These are phyloP conservation scores for Silene latifolia DNA, from an alignment of 148 eudicot genomes.

Conservation along the genomic window DNA sequence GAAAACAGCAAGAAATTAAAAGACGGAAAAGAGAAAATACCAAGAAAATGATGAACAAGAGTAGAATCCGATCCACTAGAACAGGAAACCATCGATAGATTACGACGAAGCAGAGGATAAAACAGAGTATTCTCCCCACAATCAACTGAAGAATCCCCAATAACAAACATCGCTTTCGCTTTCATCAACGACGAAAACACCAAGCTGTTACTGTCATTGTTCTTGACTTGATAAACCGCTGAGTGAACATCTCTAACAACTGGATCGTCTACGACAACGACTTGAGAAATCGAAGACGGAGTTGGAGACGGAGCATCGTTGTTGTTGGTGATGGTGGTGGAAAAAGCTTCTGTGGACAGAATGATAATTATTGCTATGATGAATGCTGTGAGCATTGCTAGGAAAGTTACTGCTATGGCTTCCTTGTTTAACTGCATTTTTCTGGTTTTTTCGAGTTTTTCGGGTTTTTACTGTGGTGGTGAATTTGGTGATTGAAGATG, in stretches of 20 bases:
- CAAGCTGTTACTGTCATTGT: background rate
- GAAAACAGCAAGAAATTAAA: no score
- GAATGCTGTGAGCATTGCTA: constrained; percentile 18
- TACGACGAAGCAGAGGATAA: constrained; percentile 36
- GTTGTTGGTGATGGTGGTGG: background rate
- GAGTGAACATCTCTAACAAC: background rate
- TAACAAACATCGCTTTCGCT: constrained; percentile 31
- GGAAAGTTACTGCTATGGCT: background rate
- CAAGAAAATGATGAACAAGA: constrained; percentile 56
- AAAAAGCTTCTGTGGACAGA: background rate
- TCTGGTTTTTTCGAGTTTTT: background rate
- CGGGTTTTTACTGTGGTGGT: background rate
- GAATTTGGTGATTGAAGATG: background rate
- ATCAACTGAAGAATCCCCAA: constrained; percentile 69
- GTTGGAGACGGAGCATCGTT: background rate
- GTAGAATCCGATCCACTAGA: constrained; percentile 37
- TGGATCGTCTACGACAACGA: background rate
- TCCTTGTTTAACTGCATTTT: constrained; percentile 18
- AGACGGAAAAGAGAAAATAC: constrained; percentile 29
- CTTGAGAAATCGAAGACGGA: background rate
- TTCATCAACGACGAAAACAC: constrained; percentile 16
- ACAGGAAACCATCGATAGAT: constrained; percentile 49
- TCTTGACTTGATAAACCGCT: background rate
- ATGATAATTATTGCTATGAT: constrained; percentile 5
- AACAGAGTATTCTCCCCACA: constrained; percentile 62